These are phyloP conservation scores for Helianthus annuus DNA, from an alignment of 129 eudicot species.

Conservation along the genomic window DNA sequence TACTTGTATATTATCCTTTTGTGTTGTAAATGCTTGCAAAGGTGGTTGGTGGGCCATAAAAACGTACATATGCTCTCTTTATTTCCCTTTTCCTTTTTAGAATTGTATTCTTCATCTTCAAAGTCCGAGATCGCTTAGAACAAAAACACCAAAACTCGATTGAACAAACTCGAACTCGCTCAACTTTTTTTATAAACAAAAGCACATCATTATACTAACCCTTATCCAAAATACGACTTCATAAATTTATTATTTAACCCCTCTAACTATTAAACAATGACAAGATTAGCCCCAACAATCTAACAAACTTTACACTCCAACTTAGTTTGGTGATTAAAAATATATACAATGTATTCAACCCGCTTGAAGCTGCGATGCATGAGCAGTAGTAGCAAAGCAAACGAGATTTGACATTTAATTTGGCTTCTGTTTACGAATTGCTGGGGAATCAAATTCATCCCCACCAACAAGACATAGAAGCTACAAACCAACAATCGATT, in stretches of 20 bases:
- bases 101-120: not conserved
- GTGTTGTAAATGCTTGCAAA: conserved; percentile 17
- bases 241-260: too few species aligned
- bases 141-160: too few species aligned
- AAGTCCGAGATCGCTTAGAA: too few species aligned
- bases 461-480: conserved; percentile 48
- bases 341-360: not conserved
- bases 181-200: too few species aligned
- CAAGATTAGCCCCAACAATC: too few species aligned
- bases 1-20: conserved; percentile 11
- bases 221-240: too few species aligned
- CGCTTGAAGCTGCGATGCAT: conserved; percentile 23
- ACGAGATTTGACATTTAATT: conserved; percentile 23
- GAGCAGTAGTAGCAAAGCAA: conserved; percentile 5
- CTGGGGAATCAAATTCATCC: conserved; percentile 33
- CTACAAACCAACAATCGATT: not conserved
- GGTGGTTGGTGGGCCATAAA: conserved; percentile 14
- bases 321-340: not conserved
- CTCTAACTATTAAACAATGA: too few species aligned
- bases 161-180: too few species aligned
- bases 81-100: conserved; percentile 1
- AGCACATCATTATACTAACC: too few species aligned
- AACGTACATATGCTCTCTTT: not conserved
- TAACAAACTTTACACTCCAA: too few species aligned
- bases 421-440: conserved; percentile 48